Conservation (phyloP, 768 basidiomycete genomes). For the Cantharellus anzutake region DNA sequence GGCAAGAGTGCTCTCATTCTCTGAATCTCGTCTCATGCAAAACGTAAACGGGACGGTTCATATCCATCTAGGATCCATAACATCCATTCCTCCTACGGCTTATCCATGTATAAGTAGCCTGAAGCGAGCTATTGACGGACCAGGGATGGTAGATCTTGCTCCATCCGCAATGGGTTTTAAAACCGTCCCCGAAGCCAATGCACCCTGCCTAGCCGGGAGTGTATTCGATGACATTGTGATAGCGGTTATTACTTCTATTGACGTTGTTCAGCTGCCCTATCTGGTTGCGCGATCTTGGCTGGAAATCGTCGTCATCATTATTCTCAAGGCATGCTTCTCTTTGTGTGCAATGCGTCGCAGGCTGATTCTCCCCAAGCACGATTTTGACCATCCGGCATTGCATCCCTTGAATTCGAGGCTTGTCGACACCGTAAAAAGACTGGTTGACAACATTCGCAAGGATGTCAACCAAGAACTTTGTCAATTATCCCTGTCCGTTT, state of each 20-base stretch:
- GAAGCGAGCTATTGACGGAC: constrained; percentile 38
- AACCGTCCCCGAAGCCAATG: constrained; percentile 24
- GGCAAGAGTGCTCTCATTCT: constrained; percentile 34
- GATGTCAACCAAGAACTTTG: constrained; percentile 49
- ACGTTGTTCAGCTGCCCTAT: constrained; percentile 31
- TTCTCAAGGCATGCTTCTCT: constrained; percentile 29
- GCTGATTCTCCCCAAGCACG: not conserved
- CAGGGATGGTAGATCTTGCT: constrained; percentile 28
- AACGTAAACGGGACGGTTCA: constrained; percentile 29
- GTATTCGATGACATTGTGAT: constrained; percentile 43
- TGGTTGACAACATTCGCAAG: constrained; percentile 30
- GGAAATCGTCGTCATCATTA: constrained; percentile 41
- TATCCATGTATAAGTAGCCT: constrained; percentile 41
- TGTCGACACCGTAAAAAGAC: constrained; percentile 31
- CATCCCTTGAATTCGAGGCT: constrained; percentile 39
- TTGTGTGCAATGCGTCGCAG: not conserved
- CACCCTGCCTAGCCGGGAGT: constrained; percentile 36
- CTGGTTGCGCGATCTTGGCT: constrained; percentile 39
- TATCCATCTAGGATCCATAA: constrained; percentile 33
- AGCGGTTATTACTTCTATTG: constrained; percentile 27
- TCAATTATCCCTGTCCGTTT: constrained; percentile 40
- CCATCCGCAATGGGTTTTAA: constrained; percentile 27
- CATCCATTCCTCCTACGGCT: constrained; percentile 23
- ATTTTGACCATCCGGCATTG: constrained; percentile 41
- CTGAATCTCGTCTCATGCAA: constrained; percentile 27